These are phyloP conservation scores for Hydrangea macrophylla DNA, from an alignment of 148 eudicot species.

Conservation along the genomic window DNA sequence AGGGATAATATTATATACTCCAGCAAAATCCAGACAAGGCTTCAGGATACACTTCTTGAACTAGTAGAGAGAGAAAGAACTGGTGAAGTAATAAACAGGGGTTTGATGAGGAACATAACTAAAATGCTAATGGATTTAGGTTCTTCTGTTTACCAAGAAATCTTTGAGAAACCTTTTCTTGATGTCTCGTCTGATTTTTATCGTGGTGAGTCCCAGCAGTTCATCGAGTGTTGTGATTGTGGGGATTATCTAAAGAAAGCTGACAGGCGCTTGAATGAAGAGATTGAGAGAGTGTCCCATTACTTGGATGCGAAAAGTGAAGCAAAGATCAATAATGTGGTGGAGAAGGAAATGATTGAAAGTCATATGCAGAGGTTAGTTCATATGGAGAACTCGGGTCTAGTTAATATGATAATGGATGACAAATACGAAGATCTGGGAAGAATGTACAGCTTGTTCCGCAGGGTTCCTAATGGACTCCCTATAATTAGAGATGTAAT, in stretches of 20 bases:
- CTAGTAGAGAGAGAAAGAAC: slow-evolving; percentile 51
- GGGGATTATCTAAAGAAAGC: slow-evolving; percentile 67
- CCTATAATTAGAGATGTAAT: slow-evolving; percentile 55
- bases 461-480: slow-evolving; percentile 52
- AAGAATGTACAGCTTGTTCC: slow-evolving; percentile 59
- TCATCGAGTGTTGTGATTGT: slow-evolving; percentile 70
- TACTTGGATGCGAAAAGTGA: slow-evolving; percentile 60
- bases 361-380: slow-evolving; percentile 60
- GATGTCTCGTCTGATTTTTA: slow-evolving; percentile 64
- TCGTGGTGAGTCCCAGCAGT: slow-evolving; percentile 57
- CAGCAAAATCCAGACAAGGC: slow-evolving; percentile 51
- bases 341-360: slow-evolving; percentile 67
- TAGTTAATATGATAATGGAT: slow-evolving; percentile 62
- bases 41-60: slow-evolving; percentile 50
- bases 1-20: slow-evolving; percentile 61
- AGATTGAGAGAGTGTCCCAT: slow-evolving; percentile 71
- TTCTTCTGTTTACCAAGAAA: slow-evolving; percentile 59
- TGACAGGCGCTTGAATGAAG: slow-evolving; percentile 66
- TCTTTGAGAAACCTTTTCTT: slow-evolving; percentile 68
- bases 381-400: slow-evolving; percentile 76
- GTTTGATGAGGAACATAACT: slow-evolving; percentile 60
- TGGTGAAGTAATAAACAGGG: slow-evolving; percentile 64
- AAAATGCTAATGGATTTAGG: slow-evolving; percentile 67
- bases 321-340: slow-evolving; percentile 53
- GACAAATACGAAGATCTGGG: slow-evolving; percentile 64